Evolutionary conservation across 2,329 filamentous ascomycete genomes (phyloP).

Genomic region (Ilyonectria destructans): DNA sequence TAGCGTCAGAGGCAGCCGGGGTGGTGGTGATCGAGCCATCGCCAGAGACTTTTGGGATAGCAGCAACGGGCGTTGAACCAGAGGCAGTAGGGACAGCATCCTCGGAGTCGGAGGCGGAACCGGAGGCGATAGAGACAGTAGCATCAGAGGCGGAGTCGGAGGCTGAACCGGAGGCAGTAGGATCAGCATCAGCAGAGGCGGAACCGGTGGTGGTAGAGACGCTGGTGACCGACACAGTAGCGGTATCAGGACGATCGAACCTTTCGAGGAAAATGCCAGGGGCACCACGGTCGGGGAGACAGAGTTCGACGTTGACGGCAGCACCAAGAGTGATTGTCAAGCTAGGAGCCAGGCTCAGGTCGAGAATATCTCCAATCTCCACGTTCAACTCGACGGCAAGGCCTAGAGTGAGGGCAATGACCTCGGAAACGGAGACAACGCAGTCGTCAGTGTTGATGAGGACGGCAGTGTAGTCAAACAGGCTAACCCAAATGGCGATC

Average conservation of each 20-base stretch:
- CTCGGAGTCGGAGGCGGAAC: background rate
- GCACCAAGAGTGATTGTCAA: constrained; percentile 57
- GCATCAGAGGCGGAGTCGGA: background rate
- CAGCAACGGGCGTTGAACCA: background rate
- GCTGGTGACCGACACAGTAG: too few species aligned
- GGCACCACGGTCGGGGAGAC: constrained; percentile 39
- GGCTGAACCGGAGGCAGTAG: background rate
- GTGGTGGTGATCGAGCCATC: too few species aligned
- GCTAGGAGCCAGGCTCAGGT: constrained; percentile 58
- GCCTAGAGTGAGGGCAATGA: constrained; percentile 46
- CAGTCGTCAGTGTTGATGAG: constrained; percentile 57
- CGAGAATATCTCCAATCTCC: constrained; percentile 52
- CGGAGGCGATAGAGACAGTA: background rate
- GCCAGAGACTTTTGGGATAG: background rate
- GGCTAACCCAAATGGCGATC: constrained; percentile 65
- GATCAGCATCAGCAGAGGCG: background rate
- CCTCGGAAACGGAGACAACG: constrained; percentile 49
- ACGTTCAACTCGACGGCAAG: constrained; percentile 44
- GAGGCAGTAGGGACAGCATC: background rate
- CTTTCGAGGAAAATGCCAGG: constrained; percentile 34
- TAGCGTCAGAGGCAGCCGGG: background rate
- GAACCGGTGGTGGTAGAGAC: too few species aligned
- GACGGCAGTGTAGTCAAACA: constrained; percentile 68
- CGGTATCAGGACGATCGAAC: background rate
- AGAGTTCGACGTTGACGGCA: constrained; percentile 37